Evolutionary conservation across 1,139 yeast genomes (phyloP), one percentile per base, ranked within the genome.

Genomic region (Blastobotrys arbuscula): DNA sequence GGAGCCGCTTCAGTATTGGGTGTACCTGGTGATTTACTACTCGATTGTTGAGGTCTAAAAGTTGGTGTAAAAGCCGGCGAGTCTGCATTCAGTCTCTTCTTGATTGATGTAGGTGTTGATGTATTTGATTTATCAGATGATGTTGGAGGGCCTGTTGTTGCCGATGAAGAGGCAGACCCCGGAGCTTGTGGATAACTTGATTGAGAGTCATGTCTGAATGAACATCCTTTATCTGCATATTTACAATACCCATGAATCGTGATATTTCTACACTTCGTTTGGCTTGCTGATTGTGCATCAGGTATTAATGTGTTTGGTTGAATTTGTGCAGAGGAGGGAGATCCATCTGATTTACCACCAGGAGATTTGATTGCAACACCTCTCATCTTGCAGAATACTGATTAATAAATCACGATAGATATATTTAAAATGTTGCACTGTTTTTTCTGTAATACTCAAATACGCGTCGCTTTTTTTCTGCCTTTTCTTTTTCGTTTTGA

Each of bases 191-290:
- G 39, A 24, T 24, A 24, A 7, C 9, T 12, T 28, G 31, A n/a
- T 36, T 36, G 39, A 7, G 37, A 44, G 43, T 77, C 79, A 60
- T 88, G 96, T 49, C 79, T 81, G 64, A 87, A 88, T 2, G 84
- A 85, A 64, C 96, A 88, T 18, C 96, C 96, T 61, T 87, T 88
- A 58, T 85, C 85, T 58, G 86, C 92, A 68, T 78, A 88, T 66
- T 87, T 87, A 72, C 97, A 89, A 60, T 78, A 87, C 9, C 96
- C 97, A 68, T 87, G 89, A 43, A 87, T 86, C 47, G 83, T 78
- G 50, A 88, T 82, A 63, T 88, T 88, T 64, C 92, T 77, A 68
- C 97, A 88, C 51, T 85, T 89, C 36, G 88, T 83, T 57, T 83
- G 87, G 65, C 78, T 60, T 4, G 39, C 24, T 13, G 39, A 9